Evolutionary conservation across 2,329 filamentous ascomycete species (phyloP).

Genomic region (Hypoxylon sp.): DNA sequence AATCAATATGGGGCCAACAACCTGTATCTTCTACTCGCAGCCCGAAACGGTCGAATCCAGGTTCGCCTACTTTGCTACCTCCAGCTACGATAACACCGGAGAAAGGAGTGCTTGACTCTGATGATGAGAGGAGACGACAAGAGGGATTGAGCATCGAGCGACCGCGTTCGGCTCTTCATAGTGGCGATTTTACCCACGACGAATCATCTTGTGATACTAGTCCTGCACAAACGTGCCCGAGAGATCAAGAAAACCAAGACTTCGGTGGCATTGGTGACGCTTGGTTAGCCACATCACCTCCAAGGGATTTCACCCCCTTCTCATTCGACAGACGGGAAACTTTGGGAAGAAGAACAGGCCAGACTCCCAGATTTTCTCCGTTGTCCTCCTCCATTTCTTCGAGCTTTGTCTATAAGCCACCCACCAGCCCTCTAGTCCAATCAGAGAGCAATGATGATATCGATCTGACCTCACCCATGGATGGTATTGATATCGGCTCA

Average conservation of each 20-base stretch:
- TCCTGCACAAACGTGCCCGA: conserved; percentile 43
- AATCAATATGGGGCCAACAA: conserved; percentile 55
- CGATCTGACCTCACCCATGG: conserved; percentile 69
- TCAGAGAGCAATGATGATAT: conserved; percentile 86
- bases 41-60: conserved; percentile 52
- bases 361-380: conserved; percentile 66
- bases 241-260: conserved; percentile 34
- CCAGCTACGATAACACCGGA: conserved; percentile 63
- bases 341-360: conserved; percentile 52
- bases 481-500: conserved; percentile 63
- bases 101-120: conserved; percentile 54
- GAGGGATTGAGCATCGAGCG: conserved; percentile 78
- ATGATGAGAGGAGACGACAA: conserved; percentile 59
- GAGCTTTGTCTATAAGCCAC: conserved; percentile 86
- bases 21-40: conserved; percentile 55
- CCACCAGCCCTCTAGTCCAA: conserved; percentile 92
- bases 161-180: conserved; percentile 81
- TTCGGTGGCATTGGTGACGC: conserved; percentile 40
- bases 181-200: conserved; percentile 72
- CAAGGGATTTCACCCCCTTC: conserved; percentile 64
- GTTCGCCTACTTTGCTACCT: conserved; percentile 58
- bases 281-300: conserved; percentile 70
- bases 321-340: conserved; percentile 55
- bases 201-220: conserved; percentile 47
- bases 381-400: conserved; percentile 79